Conservation (phyloP, 2,329 filamentous ascomycete genomes). For the Sporothrix protearum region DNA sequence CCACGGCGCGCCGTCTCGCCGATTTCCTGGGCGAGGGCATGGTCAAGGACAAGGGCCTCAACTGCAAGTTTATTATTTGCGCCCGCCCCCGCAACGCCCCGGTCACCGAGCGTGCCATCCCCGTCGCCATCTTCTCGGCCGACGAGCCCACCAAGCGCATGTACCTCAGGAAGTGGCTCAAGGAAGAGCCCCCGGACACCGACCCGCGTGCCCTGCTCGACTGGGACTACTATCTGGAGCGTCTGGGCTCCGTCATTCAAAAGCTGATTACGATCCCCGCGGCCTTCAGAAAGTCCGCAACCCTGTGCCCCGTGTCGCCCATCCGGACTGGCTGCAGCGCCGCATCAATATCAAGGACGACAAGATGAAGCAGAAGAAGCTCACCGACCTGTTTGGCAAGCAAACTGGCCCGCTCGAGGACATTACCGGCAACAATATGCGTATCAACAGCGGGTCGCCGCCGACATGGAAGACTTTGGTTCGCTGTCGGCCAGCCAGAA, state of each 20-base stretch:
- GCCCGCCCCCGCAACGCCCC: constrained; percentile 80
- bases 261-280: constrained; percentile 99
- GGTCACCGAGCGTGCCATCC: constrained; percentile 90
- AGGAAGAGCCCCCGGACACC: constrained; percentile 85
- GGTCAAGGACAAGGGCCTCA: constrained; percentile 98
- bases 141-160: constrained; percentile 82
- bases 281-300: constrained; percentile 93
- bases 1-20: constrained; percentile 87
- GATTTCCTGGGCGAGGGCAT: constrained; percentile 98
- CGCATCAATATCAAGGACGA: constrained; percentile 95
- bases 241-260: constrained; percentile 93
- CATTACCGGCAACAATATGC: constrained; percentile 49
- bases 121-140: constrained; percentile 94
- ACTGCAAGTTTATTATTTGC: constrained; percentile 99
- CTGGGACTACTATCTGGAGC: constrained; percentile 96
- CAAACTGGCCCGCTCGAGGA: constrained; percentile 59
- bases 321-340: constrained; percentile 94
- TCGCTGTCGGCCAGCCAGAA: constrained; percentile 41
- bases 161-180: constrained; percentile 92
- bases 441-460: constrained; percentile 36
- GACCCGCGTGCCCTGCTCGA: constrained; percentile 88
- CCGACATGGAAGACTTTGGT: constrained; percentile 80
- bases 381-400: constrained; percentile 81
- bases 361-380: constrained; percentile 96
- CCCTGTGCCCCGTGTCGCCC: constrained; percentile 85